Conservation (phyloP, 257 asterid genomes). For the Anisodus tanguticus region DNA sequence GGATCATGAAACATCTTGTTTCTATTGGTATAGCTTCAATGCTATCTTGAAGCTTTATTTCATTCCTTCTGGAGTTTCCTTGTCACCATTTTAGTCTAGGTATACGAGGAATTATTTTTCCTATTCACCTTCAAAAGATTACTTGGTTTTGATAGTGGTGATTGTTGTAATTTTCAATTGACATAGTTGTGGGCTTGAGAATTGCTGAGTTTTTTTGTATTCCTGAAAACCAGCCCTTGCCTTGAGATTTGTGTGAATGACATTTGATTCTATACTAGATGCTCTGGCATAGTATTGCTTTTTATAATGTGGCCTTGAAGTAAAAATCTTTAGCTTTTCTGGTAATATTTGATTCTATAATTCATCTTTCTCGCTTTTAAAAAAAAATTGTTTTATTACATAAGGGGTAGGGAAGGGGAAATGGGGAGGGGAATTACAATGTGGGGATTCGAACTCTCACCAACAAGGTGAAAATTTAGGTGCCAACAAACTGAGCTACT, state of each 20-base stretch:
- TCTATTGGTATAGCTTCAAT: background rate
- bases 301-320: background rate
- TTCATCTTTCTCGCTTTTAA: too few relatives aligned
- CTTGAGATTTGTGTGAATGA: conserved; percentile 22
- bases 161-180: conserved; percentile 24
- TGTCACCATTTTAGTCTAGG: conserved; percentile 21
- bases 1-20: conserved; percentile 25
- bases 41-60: background rate
- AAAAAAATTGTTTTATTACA: too few relatives aligned
- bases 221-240: conserved; percentile 31
- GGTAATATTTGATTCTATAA: background rate
- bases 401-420: too few relatives aligned
- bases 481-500: too few relatives aligned
- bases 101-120: background rate
- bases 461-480: too few relatives aligned
- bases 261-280: conserved; percentile 5
- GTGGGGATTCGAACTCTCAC: too few relatives aligned
- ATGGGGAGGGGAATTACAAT: too few relatives aligned
- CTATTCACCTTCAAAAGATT: conserved; percentile 5
- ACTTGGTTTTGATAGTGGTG: conserved; percentile 5
- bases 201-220: conserved; percentile 28
- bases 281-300: background rate
- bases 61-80: conserved; percentile 25
- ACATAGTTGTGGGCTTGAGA: conserved; percentile 28
- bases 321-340: background rate